Evolutionary conservation across 345 rosid species (phyloP).

Genomic region (Rubroshorea leprosula): DNA sequence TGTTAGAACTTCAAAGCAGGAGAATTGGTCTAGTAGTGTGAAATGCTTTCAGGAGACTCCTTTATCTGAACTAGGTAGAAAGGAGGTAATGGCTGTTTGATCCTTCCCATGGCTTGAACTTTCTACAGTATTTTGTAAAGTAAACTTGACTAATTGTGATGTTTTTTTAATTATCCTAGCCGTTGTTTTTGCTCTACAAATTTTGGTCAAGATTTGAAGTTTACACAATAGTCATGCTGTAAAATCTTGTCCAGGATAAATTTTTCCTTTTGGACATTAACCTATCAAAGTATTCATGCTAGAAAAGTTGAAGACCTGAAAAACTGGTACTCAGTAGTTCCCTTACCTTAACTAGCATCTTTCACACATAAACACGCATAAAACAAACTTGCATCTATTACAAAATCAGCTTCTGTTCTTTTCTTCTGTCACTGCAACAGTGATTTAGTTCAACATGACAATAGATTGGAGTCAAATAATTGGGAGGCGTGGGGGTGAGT

Average conservation of each 20-base stretch:
- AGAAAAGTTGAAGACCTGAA: background rate
- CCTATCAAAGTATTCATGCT: background rate
- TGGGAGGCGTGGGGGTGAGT: too few relatives aligned
- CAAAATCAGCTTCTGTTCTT: background rate
- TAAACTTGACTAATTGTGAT: too few relatives aligned
- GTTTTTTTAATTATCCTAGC: background rate
- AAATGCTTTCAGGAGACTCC: slow-evolving; percentile 23
- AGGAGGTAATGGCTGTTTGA: slow-evolving; percentile 23
- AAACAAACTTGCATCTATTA: too few relatives aligned
- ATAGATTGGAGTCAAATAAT: too few relatives aligned
- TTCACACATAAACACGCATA: too few relatives aligned
- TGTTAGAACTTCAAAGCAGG: slow-evolving; percentile 17
- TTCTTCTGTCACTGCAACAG: background rate
- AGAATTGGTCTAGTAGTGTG: slow-evolving; percentile 17
- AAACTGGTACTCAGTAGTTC: background rate
- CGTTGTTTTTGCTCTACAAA: background rate
- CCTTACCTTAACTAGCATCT: background rate
- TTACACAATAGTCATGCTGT: background rate
- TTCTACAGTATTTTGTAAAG: background rate
- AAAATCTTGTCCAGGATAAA: too few relatives aligned
- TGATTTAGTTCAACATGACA: too few relatives aligned
- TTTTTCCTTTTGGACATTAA: too few relatives aligned
- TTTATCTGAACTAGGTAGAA: slow-evolving; percentile 18
- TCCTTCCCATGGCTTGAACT: background rate
- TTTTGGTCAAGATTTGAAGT: background rate